Base-by-base conservation (phyloP, 805 yeast genomes). In the Millerago galiae region DNA sequence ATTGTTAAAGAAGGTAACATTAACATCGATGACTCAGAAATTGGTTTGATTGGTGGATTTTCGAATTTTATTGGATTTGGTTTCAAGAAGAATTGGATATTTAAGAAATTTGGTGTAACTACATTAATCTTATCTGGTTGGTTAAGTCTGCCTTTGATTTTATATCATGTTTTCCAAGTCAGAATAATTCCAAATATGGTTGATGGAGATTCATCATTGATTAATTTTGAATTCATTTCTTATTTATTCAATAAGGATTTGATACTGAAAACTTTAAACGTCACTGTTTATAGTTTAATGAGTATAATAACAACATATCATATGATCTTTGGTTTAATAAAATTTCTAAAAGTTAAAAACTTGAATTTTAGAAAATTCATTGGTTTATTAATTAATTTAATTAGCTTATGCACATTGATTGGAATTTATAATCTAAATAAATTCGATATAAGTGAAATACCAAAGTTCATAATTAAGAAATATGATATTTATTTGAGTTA, bases 81-180 rank as follows among this genome's bases (percentile, higher is more conserved):
- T 1, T 61, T 72, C 21, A 67, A 71, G 46, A 67, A 62, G 45
- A 71, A 81, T 6, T 56, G 67, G 43, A 66, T 73, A 5, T 67
- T 68, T 14, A 60, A 66, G 37, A 54, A 51, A 31, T 54, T 74
- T 10, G 81, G 82, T 0, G 46, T 74, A 5, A 62, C 83, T 2
- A 87, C 88, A 3, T 58, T 79, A 16, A 67, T 76, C 17, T 70
- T 80, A 41, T 66, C 82, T 3, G 93, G 93, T 0, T 77, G 76
- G 53, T 34, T 75, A 4, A 61, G 81, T 30, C 41, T 73, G 0
- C 71, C 74, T 0, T 50, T 75, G 8, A 43, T 78, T 1, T 38
- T 49, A 0, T 68, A 60, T 34, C 93, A 84, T 54, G 64, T 65
- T 14, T 44, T 61, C 11, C 68, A 71, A 35, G 66, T 72, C 48